phyloP scores from a whole-genome alignment of 2,329 filamentous ascomycete genomes.

The Niveomyces coronatus region DNA sequence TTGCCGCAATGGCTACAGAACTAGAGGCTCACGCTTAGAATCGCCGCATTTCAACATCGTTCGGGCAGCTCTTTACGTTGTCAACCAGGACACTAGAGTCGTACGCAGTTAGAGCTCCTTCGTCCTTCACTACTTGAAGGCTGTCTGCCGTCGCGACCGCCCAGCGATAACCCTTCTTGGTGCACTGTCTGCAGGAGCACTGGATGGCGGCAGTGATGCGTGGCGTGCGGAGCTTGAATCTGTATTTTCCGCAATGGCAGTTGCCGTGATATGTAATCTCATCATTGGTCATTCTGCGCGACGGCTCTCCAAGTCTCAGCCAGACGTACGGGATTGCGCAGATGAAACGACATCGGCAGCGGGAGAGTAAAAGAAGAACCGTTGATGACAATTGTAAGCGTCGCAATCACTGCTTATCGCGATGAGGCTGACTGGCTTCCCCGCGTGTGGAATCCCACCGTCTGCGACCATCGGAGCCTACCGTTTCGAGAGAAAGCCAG shows the following conservation, averaged over 20 bases:
- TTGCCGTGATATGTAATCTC: conserved; percentile 13
- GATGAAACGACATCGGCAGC: too few species aligned
- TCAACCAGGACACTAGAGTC: conserved; percentile 7
- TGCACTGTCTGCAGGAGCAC: conserved; percentile 19
- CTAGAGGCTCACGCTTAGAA: conserved; percentile 10
- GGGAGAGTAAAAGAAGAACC: too few species aligned
- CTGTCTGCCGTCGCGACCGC: background rate
- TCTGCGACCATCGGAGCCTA: too few species aligned
- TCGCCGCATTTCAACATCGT: background rate
- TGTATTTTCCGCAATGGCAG: conserved; percentile 21
- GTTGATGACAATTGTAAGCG: too few species aligned
- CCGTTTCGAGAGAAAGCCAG: too few species aligned
- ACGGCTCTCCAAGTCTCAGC: too few species aligned
- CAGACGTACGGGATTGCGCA: too few species aligned
- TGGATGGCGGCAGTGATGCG: conserved; percentile 7
- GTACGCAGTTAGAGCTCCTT: conserved; percentile 7
- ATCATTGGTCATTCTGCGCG: too few species aligned
- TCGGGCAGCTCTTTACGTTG: conserved; percentile 10
- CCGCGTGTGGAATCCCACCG: too few species aligned
- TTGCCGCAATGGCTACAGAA: conserved; percentile 21
- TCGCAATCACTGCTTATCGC: too few species aligned
- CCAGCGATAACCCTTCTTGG: conserved; percentile 21
- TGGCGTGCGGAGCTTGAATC: conserved; percentile 14
- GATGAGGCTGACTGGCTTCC: too few species aligned
- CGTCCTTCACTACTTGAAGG: conserved; percentile 11